Percentiles rank a stretch among this genome's conserved stretches.
Evolutionary conservation across 805 yeast genomes (phyloP).

Genomic region (Metschnikowia reukaufii): DNA sequence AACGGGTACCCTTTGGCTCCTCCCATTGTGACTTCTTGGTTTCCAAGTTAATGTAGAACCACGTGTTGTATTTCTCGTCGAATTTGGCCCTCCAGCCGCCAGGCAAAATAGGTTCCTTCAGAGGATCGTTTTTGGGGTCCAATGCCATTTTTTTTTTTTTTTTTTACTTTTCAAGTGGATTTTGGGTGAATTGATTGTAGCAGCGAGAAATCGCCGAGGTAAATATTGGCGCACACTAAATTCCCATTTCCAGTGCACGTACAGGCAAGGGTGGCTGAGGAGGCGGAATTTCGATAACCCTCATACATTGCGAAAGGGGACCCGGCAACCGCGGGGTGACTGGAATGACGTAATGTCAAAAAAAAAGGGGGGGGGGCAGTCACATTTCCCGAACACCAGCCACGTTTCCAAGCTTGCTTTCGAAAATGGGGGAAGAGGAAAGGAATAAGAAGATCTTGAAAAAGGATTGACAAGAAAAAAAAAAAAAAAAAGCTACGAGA

Average conservation of each 20-base stretch:
- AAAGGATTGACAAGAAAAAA: neutral
- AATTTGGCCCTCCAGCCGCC: slow-evolving; percentile 73
- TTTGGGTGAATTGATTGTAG: neutral
- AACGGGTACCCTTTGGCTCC: slow-evolving; percentile 61
- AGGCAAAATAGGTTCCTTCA: slow-evolving; percentile 55
- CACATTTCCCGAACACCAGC: too few species aligned
- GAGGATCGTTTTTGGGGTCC: slow-evolving; percentile 20
- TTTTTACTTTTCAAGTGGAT: neutral
- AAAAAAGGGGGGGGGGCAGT: too few species aligned
- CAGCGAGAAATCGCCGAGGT: neutral
- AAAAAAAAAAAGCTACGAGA: too few species aligned
- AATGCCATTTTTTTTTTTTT: slow-evolving; percentile 6
- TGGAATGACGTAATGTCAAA: neutral
- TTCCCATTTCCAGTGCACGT: neutral
- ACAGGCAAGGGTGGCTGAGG: neutral
- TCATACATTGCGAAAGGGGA: neutral
- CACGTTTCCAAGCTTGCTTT: too few species aligned
- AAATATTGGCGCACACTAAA: neutral
- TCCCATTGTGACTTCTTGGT: slow-evolving; percentile 91
- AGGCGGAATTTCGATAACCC: neutral
- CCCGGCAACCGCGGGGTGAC: neutral
- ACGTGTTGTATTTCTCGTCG: slow-evolving; percentile 67
- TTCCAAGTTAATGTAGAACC: slow-evolving; percentile 76
- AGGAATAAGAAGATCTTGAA: too few species aligned
- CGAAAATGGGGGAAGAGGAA: too few species aligned